These are phyloP conservation scores for Endotrypanum monterogeii DNA, from an alignment of 208 protist genomes.

Conservation along the genomic window DNA sequence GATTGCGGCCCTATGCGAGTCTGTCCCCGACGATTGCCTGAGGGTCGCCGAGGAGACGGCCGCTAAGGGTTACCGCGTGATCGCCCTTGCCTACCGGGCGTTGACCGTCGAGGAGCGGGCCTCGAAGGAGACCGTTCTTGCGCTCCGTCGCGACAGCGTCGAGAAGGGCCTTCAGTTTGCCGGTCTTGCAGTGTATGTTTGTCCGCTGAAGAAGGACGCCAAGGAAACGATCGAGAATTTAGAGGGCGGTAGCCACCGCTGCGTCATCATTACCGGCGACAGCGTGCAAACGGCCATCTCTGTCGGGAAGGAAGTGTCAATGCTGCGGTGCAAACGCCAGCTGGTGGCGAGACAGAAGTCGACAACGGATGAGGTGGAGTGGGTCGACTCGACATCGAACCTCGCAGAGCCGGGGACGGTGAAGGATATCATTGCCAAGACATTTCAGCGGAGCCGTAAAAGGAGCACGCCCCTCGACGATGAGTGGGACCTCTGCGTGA, in stretches of 20 bases:
- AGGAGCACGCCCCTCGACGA: constrained; percentile 33
- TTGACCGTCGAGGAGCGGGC: constrained; percentile 54
- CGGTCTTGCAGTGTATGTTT: constrained; percentile 97
- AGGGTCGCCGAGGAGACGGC: constrained; percentile 79
- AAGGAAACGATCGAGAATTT: constrained; percentile 85
- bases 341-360: constrained; percentile 47
- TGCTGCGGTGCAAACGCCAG: constrained; percentile 72
- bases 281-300: constrained; percentile 97
- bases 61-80: constrained; percentile 94
- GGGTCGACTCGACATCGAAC: constrained; percentile 62
- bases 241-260: constrained; percentile 77
- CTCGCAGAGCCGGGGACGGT: constrained; percentile 27
- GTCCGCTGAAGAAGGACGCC: constrained; percentile 94
- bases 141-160: constrained; percentile 75
- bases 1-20: constrained; percentile 83
- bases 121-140: constrained; percentile 46
- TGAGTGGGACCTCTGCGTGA: constrained; percentile 89
- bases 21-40: constrained; percentile 87
- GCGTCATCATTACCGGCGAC: constrained; percentile 99
- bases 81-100: constrained; percentile 95
- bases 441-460: constrained; percentile 58
- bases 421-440: constrained; percentile 47
- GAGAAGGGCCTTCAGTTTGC: constrained; percentile 95
- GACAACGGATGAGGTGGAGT: constrained; percentile 41
- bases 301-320: constrained; percentile 92